Evolutionary conservation across 164 flowering plant genomes (phyloP), one percentile per base, ranked within the genome.

Genomic region (Akebia trifoliata): DNA sequence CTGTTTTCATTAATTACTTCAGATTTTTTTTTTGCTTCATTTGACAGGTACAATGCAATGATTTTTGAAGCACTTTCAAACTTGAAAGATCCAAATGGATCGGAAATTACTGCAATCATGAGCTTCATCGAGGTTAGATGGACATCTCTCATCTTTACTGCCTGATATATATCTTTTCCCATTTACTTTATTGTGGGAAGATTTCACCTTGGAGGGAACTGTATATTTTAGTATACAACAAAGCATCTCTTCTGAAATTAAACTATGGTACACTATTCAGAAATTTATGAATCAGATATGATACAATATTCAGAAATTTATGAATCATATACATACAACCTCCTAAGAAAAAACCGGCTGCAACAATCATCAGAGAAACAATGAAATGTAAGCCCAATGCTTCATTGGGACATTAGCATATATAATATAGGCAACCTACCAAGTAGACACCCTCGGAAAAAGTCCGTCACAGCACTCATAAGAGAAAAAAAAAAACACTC

Each of bases 21-120:
- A 37, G n/a, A n/a, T n/a, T 37, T 31, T 46, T 11, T 55, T 48
- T 2, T 62, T 62, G 25, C 53, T 36, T 48, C 31, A 8, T 29
- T 50, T 45, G 21, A 35, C 74, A 87, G 95, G 80, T 78, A 78
- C 68, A 77, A 68, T 63, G 52, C 70, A 14, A 61, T 80, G 83
- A 81, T 85, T 46, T 63, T 74, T 66, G 88, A 88, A 69, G 96
- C 92, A 49, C 72, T 88, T 58, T 64, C 88, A 22, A 51, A 71
- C 50, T 31, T 79, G 32, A 79, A 74, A 57, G 87, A 85, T 50
- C 77, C 86, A 22, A 78, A 75, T 74, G 92, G 96, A 60, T 71
- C 76, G 21, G 88, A 81, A n/a, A 61, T 72, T 37, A 39, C 60
- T 65, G 61, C 80, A 9, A 75, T 87, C 59, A 62, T 69, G 24